A percentile compares a stretch with the other conserved stretches of the same genome.
Evolutionary conservation across 2,329 filamentous ascomycete species (phyloP).

Genomic region (Elsinoe arachidis): DNA sequence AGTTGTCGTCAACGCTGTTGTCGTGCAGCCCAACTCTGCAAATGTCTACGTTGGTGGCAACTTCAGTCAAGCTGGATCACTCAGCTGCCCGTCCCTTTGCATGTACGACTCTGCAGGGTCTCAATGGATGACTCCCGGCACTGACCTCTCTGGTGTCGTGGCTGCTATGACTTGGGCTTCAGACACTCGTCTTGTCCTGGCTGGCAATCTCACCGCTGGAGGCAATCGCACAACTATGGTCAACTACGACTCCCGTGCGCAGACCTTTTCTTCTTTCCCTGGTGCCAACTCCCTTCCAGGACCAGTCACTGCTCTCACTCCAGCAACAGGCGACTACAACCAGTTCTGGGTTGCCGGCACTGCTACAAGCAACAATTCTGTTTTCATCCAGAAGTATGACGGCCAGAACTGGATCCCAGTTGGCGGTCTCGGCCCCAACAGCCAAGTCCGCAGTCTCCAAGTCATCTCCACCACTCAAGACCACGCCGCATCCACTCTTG

Average conservation of each 20-base stretch:
- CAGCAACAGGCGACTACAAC: conserved; percentile 61
- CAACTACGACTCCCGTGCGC: conserved; percentile 59
- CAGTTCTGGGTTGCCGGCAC: conserved; percentile 74
- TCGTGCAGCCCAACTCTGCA: conserved; percentile 57
- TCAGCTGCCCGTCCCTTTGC: conserved; percentile 77
- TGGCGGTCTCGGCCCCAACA: conserved; percentile 55
- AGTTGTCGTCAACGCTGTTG: conserved; percentile 68
- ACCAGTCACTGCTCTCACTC: conserved; percentile 65
- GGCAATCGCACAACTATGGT: conserved; percentile 60
- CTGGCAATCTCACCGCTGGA: conserved; percentile 64
- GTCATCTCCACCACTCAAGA: conserved; percentile 62
- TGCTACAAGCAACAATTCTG: conserved; percentile 51
- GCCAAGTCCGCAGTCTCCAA: conserved; percentile 70
- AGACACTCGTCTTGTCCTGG: conserved; percentile 62
- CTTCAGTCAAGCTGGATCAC: conserved; percentile 73
- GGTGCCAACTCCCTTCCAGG: conserved; percentile 64
- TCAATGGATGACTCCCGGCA: conserved; percentile 75
- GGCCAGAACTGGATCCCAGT: conserved; percentile 61
- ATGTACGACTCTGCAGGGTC: conserved; percentile 60
- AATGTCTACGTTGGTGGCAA: conserved; percentile 80
- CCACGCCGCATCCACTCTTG: conserved; percentile 56
- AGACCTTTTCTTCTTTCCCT: conserved; percentile 57
- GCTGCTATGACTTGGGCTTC: conserved; percentile 68
- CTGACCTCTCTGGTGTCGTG: conserved; percentile 61
- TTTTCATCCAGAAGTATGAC: conserved; percentile 77